These are phyloP conservation scores for Vigna nakashimae DNA, from an alignment of 306 rosid species.

Conservation along the genomic window DNA sequence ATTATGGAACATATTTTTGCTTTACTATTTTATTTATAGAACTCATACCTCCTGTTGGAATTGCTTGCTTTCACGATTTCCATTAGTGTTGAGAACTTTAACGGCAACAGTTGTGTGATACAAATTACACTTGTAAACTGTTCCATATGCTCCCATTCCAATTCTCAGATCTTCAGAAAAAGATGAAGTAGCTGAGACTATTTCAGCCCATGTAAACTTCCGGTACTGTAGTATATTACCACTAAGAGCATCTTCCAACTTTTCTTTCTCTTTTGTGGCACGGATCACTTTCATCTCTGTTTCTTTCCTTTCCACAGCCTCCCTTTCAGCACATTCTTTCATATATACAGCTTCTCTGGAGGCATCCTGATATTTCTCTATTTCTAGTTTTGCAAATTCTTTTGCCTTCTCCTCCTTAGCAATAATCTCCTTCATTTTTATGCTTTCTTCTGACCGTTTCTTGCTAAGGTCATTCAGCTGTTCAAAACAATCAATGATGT, in stretches of 20 bases:
- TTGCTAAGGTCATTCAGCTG: conserved; percentile 68
- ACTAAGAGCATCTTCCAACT: conserved; percentile 71
- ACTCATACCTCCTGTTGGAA: conserved; percentile 84
- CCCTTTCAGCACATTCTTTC: conserved; percentile 74
- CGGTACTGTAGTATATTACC: conserved; percentile 67
- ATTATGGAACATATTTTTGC: conserved; percentile 24
- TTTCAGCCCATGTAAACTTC: conserved; percentile 83
- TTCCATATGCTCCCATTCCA: conserved; percentile 90
- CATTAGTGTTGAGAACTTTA: conserved; percentile 78
- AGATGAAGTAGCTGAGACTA: conserved; percentile 80
- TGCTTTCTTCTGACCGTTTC: conserved; percentile 61
- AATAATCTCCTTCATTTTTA: conserved; percentile 66
- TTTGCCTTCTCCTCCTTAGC: conserved; percentile 65
- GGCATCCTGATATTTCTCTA: conserved; percentile 67
- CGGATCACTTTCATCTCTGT: conserved; percentile 69
- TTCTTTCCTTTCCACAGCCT: conserved; percentile 70
- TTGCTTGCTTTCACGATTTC: conserved; percentile 61
- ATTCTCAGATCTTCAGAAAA: conserved; percentile 84
- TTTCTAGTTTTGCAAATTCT: conserved; percentile 62
- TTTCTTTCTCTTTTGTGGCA: conserved; percentile 71
- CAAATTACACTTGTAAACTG: conserved; percentile 80
- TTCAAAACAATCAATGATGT: conserved; percentile 45
- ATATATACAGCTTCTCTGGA: conserved; percentile 63
- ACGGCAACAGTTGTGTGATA: conserved; percentile 92
- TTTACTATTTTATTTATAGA: background rate